phyloP scores from a whole-genome alignment of 176 grass and related monocot genomes.

The Rhipidocladum racemiflorum region DNA sequence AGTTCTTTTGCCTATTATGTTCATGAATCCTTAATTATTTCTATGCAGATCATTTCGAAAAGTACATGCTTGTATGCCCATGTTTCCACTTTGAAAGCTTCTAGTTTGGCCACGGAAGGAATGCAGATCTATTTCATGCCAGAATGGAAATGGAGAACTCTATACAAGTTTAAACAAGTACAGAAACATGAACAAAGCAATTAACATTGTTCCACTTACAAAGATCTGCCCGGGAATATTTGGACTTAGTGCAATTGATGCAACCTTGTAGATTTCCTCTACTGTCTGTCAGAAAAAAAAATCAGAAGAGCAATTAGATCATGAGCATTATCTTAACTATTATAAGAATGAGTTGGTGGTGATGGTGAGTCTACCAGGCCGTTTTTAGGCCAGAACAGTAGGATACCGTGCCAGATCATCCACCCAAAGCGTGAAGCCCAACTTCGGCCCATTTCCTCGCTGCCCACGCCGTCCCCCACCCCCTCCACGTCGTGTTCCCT shows the following conservation, averaged over 20 bases:
- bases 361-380: no score
- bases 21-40: no score
- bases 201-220: constrained; percentile 64
- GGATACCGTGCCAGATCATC: no score
- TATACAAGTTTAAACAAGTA: constrained; percentile 5
- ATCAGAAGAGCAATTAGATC: constrained; percentile 30
- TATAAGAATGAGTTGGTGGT: no score
- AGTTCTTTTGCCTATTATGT: no score
- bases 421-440: no score
- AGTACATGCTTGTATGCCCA: no score
- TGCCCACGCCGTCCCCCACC: no score
- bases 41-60: no score
- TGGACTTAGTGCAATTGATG: constrained; percentile 87
- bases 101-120: background rate
- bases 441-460: no score
- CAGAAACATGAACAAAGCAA: constrained; percentile 11
- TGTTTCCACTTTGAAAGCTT: background rate
- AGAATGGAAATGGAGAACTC: background rate
- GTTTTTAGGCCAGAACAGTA: no score
- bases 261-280: constrained; percentile 97
- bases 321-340: constrained; percentile 12
- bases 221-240: constrained; percentile 98
- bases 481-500: no score
- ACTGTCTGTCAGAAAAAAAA: constrained; percentile 68
- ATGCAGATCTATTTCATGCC: background rate